phyloP scores from a whole-genome alignment of 2,329 filamentous ascomycete species.

The Acrocalymma vagum region DNA sequence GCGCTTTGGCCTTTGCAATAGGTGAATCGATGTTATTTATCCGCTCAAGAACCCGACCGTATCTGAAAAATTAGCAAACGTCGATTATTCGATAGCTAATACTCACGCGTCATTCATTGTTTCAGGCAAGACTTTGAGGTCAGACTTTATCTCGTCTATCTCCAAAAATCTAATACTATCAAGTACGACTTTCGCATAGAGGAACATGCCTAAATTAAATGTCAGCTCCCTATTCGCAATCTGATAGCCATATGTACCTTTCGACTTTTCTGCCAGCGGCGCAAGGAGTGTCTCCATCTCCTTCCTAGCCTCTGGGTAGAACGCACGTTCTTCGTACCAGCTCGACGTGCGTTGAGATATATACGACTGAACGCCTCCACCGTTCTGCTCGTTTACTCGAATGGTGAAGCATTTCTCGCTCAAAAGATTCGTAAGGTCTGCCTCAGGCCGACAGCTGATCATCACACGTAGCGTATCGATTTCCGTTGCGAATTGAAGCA shows the following conservation, averaged over 20 bases:
- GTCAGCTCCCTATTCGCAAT: conserved; percentile 1
- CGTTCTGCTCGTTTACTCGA: too few species aligned
- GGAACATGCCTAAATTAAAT: conserved; percentile 41
- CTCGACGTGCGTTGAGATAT: neutral
- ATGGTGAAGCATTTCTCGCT: too few species aligned
- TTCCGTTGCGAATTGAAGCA: conserved; percentile 3
- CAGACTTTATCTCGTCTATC: conserved; percentile 29
- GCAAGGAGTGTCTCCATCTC: conserved; percentile 23
- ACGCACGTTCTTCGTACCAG: conserved; percentile 6
- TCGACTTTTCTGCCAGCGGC: conserved; percentile 27
- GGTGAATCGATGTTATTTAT: conserved; percentile 3
- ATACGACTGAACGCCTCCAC: too few species aligned
- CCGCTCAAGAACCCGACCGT: too few species aligned
- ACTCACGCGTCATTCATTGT: conserved; percentile 41
- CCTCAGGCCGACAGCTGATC: conserved; percentile 34
- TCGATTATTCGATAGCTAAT: too few species aligned
- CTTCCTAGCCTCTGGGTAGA: conserved; percentile 4
- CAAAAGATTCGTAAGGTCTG: conserved; percentile 21
- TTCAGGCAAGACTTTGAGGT: conserved; percentile 34
- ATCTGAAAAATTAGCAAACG: too few species aligned
- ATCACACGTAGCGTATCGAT: conserved; percentile 11
- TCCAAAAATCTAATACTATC: conserved; percentile 22
- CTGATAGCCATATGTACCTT: too few species aligned
- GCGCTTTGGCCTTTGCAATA: conserved; percentile 10
- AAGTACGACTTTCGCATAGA: conserved; percentile 38